phyloP scores from a whole-genome alignment of 139 green algal species.

The Auxenochlorella pyrenoidosa region DNA sequence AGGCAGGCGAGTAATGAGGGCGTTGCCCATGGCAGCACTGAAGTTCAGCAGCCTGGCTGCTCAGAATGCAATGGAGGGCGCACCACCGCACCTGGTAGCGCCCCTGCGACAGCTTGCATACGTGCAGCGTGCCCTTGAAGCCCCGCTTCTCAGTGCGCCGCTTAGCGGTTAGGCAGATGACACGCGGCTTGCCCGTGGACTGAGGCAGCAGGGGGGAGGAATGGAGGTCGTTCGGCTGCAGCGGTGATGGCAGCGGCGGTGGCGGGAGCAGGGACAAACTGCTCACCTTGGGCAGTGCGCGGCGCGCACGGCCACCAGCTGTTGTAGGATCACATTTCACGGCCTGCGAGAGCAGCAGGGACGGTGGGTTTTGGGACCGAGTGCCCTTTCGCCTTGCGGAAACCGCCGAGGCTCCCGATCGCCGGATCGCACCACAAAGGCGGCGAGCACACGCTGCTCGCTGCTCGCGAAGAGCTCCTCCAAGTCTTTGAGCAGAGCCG shows the following conservation, averaged over 20 bases:
- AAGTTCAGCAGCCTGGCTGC: too few species aligned
- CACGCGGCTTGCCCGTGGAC: slow-evolving; percentile 54
- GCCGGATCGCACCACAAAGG: slow-evolving; percentile 37
- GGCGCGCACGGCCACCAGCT: not conserved
- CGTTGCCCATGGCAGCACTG: not conserved
- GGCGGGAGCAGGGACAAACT: not conserved
- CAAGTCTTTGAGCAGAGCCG: slow-evolving; percentile 42
- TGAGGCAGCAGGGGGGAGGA: not conserved
- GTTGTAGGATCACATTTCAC: slow-evolving; percentile 4
- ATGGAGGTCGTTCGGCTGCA: not conserved
- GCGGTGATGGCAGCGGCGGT: not conserved
- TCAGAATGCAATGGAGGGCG: too few species aligned
- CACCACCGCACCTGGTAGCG: slow-evolving; percentile 36
- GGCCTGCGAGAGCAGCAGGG: slow-evolving; percentile 10
- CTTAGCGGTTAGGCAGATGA: slow-evolving; percentile 65
- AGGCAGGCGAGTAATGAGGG: not conserved
- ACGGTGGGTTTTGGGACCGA: not conserved
- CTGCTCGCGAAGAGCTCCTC: slow-evolving; percentile 50
- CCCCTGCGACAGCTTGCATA: slow-evolving; percentile 47
- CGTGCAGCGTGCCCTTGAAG: slow-evolving; percentile 61
- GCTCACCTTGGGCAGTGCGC: not conserved
- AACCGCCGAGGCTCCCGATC: not conserved
- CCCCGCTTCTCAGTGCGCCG: slow-evolving; percentile 46
- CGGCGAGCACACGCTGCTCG: slow-evolving; percentile 54
- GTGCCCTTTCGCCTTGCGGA: not conserved